phyloP scores from a whole-genome alignment of 441 rosid species.

The Gossypium schwendimanii region DNA sequence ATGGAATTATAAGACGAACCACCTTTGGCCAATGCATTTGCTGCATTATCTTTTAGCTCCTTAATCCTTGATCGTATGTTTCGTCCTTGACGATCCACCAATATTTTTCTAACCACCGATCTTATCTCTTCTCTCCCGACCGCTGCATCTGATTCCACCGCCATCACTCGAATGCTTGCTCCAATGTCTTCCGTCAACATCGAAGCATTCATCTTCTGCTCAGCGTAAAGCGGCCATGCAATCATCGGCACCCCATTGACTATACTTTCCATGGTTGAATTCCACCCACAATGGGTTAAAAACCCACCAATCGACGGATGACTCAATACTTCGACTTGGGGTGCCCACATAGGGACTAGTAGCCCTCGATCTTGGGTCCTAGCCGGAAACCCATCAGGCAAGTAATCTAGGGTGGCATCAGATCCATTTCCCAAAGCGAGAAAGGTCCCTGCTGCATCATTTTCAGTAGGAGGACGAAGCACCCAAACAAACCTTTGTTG shows the following conservation, averaged over 20 bases:
- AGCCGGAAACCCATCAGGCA: slow-evolving; percentile 1
- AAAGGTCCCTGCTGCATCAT: not conserved
- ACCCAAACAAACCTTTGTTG: slow-evolving; percentile 28
- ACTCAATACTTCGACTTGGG: slow-evolving; percentile 4
- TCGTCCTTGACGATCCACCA: slow-evolving; percentile 27
- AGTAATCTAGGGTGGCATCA: not conserved
- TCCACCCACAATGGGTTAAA: slow-evolving; percentile 14
- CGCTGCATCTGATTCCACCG: not conserved
- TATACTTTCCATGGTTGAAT: slow-evolving; percentile 3
- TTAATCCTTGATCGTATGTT: slow-evolving; percentile 23
- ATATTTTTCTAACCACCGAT: slow-evolving; percentile 26
- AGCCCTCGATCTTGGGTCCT: not conserved
- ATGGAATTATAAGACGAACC: slow-evolving; percentile 35
- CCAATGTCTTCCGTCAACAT: slow-evolving; percentile 11
- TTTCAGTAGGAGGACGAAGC: slow-evolving; percentile 16
- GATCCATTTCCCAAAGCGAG: not conserved
- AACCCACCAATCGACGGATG: slow-evolving; percentile 13
- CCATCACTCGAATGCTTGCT: not conserved
- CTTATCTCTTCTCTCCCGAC: slow-evolving; percentile 36
- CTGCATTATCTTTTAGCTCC: slow-evolving; percentile 25
- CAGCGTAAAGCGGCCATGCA: slow-evolving; percentile 17
- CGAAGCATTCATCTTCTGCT: slow-evolving; percentile 12
- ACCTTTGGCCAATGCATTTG: slow-evolving; percentile 21
- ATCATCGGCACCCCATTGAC: slow-evolving; percentile 9
- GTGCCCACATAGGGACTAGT: slow-evolving; percentile 9